phyloP scores from a whole-genome alignment of 495 filamentous ascomycete genomes.

The Astrothelium macrocarpum region DNA sequence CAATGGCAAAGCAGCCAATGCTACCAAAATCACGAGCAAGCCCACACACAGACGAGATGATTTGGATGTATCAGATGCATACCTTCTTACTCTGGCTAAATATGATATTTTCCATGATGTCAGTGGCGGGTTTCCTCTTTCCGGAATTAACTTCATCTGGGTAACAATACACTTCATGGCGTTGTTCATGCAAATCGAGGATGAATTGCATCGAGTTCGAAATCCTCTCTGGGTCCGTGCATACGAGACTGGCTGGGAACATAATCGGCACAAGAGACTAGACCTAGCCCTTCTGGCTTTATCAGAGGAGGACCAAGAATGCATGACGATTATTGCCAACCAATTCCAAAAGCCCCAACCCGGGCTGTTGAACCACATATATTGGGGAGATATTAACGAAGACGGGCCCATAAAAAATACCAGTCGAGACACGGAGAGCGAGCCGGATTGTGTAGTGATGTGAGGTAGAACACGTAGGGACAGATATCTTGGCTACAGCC shows the following conservation, averaged over 20 bases:
- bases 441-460: slow-evolving; percentile 3
- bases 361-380: slow-evolving; percentile 27
- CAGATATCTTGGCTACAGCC: too few species aligned
- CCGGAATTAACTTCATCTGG: slow-evolving; percentile 27
- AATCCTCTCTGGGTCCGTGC: slow-evolving; percentile 24
- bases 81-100: slow-evolving; percentile 21
- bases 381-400: slow-evolving; percentile 29
- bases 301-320: slow-evolving; percentile 25
- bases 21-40: background rate
- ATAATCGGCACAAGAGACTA: slow-evolving; percentile 22
- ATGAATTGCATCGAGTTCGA: slow-evolving; percentile 9
- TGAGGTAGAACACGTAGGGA: background rate
- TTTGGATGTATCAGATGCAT: background rate
- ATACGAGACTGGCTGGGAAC: slow-evolving; percentile 17
- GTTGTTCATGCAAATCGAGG: slow-evolving; percentile 17
- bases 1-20: slow-evolving; percentile 3
- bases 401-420: background rate
- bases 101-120: slow-evolving; percentile 27
- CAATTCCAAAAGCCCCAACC: slow-evolving; percentile 21
- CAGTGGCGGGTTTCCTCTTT: slow-evolving; percentile 23
- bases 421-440: background rate
- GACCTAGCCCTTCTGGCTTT: slow-evolving; percentile 19
- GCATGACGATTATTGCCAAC: slow-evolving; percentile 26
- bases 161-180: slow-evolving; percentile 22
- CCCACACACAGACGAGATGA: background rate